Evolutionary conservation across 768 basidiomycete genomes (phyloP).

Genomic region (Favolaschia claudopus): DNA sequence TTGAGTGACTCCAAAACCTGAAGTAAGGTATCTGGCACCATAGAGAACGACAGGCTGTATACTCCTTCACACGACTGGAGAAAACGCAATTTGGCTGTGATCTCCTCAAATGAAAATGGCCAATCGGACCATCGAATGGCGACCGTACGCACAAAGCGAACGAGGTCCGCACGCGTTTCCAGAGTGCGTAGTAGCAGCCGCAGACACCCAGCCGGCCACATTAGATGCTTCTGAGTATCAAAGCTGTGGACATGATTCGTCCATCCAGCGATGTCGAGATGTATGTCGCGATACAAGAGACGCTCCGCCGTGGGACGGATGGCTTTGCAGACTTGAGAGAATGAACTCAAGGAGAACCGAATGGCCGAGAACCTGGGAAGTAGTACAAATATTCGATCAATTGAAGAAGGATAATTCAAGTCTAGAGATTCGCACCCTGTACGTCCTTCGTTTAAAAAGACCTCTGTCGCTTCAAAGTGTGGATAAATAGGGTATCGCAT

Average conservation of each 20-base stretch:
- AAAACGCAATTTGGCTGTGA: not conserved
- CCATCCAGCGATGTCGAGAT: constrained; percentile 37
- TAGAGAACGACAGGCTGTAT: constrained; percentile 12
- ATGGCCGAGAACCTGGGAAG: constrained; percentile 29
- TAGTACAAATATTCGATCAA: not conserved
- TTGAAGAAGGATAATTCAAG: constrained; percentile 21
- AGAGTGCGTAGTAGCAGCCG: constrained; percentile 35
- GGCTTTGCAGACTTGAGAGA: constrained; percentile 31
- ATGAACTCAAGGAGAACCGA: constrained; percentile 35
- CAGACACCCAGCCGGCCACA: constrained; percentile 35
- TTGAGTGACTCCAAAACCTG: constrained; percentile 5
- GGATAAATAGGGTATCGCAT: constrained; percentile 29
- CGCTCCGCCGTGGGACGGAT: constrained; percentile 32
- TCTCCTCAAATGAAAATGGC: not conserved
- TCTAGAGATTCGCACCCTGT: constrained; percentile 1
- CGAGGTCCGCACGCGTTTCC: constrained; percentile 31
- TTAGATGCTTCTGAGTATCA: constrained; percentile 32
- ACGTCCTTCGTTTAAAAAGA: constrained; percentile 10
- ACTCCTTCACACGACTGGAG: constrained; percentile 6
- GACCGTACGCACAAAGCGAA: constrained; percentile 17
- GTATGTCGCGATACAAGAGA: constrained; percentile 37
- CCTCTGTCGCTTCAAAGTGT: constrained; percentile 27
- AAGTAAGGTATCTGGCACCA: not conserved
- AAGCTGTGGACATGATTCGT: constrained; percentile 18
- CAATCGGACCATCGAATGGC: constrained; percentile 6